Base-by-base conservation (phyloP, 371 early-diverging fungal genomes). In the Syncephalastrum racemosum region DNA sequence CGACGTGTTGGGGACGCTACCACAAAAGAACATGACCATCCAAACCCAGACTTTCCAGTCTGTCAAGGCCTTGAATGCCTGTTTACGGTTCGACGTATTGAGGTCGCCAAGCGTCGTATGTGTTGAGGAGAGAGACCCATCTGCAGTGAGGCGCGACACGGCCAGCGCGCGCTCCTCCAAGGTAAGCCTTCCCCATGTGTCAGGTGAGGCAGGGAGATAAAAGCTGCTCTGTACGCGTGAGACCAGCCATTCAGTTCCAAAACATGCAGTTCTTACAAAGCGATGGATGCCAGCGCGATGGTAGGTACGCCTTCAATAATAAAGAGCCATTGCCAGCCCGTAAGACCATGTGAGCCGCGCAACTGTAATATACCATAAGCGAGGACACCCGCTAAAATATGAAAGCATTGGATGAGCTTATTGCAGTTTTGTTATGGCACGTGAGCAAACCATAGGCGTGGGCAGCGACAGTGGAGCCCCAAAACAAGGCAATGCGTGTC, bases 251-350 rank as follows among this genome's bases (percentile, higher is more conserved):
- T 15, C 2, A 14, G 19, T 2, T 13, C 14, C 0, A 51, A 20
- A 15, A 13, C 18, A 43, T 20, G 27, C 16, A 3, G 24, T 2
- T 46, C 67, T 62, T 68, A 73, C 77, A 55, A 64, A 36, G 75
- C 75, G 27, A 70, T 47, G 1, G 62, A 22, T 3, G 71, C 75
- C 15, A 78, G 62, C 15, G 71, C 0, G 15, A 79, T 67, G 5
- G 79, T 75, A 2, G 79, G 79, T n/a, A 79, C 53, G n/a, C 79
- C 79, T 59, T 79, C 79, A 19, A 79, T 70, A 5, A 79, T 23
- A 48, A 79, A 79, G 8, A 79, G 41, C 79, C 79, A 78, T 62
- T 75, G 77, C 77, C 77, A 77, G 0, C 77, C 77, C 16, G 77
- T 54, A 52, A 77, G 52, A 1, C 74, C 70, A 27, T 60, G 52